These are phyloP conservation scores for Ormosia semicastrata DNA, from an alignment of 306 rosid species.

Conservation along the genomic window DNA sequence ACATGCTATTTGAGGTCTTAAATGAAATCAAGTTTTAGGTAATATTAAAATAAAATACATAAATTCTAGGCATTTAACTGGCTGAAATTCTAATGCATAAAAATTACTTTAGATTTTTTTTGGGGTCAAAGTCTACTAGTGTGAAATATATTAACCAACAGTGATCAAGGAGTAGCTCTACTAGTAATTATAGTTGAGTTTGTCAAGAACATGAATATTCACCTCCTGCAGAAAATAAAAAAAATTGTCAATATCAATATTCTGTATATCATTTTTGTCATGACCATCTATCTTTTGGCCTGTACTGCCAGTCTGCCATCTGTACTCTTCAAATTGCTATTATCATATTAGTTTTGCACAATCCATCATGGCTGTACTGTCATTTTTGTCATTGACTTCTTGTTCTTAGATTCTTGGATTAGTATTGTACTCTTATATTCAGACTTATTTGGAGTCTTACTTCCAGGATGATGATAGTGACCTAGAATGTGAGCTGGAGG, in stretches of 20 bases:
- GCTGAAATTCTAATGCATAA: not conserved
- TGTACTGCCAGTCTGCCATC: not conserved
- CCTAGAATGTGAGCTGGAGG: conserved; percentile 70
- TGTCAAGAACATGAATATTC: not conserved
- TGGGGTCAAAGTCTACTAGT: not conserved
- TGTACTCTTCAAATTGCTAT: not conserved
- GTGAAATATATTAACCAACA: not conserved
- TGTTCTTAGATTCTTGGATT: conserved; percentile 4
- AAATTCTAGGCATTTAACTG: not conserved
- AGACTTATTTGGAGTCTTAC: conserved; percentile 26
- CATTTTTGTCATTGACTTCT: not conserved
- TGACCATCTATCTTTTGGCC: not conserved
- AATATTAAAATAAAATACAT: not conserved
- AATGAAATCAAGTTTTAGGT: not conserved
- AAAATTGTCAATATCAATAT: not conserved
- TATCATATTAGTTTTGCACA: not conserved
- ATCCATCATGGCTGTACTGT: not conserved
- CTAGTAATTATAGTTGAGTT: not conserved
- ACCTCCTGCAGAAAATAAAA: not conserved
- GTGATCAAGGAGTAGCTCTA: not conserved
- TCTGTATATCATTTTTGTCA: conserved; percentile 15
- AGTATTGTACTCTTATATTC: not conserved
- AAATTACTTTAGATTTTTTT: not conserved
- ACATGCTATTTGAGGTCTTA: not conserved
- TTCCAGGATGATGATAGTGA: conserved; percentile 94